Conservation (phyloP, 495 filamentous ascomycete species). For the Xanthoparmelia taractica region DNA sequence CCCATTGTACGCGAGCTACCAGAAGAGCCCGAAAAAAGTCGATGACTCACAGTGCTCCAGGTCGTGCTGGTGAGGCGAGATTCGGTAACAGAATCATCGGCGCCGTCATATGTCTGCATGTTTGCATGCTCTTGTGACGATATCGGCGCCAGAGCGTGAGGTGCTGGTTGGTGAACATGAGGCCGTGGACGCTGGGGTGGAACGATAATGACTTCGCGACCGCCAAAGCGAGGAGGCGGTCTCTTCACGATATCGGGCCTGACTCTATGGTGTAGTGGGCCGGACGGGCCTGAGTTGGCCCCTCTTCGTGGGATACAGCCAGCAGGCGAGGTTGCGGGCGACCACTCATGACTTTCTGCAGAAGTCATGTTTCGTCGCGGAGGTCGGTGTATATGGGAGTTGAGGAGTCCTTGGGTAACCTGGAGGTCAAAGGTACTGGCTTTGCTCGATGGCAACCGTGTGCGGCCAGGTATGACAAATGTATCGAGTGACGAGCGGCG, state of each 20-base stretch:
- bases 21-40: constrained; percentile 22
- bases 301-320: constrained; percentile 7
- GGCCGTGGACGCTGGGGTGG: constrained; percentile 10
- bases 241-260: constrained; percentile 1
- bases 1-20: constrained; percentile 30
- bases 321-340: not conserved
- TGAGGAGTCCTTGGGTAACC: constrained; percentile 25
- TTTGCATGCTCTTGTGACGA: not conserved
- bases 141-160: not conserved
- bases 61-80: constrained; percentile 27
- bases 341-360: not conserved
- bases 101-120: constrained; percentile 16
- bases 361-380: not conserved
- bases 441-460: constrained; percentile 21
- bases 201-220: constrained; percentile 12
- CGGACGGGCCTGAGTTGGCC: not conserved
- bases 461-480: constrained; percentile 21
- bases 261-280: not conserved
- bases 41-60: constrained; percentile 25
- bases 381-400: constrained; percentile 5
- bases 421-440: constrained; percentile 19
- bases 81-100: constrained; percentile 11
- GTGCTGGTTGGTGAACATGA: not conserved
- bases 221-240: constrained; percentile 12
- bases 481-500: constrained; percentile 22